Evolutionary conservation across 352 stramenopile genomes (phyloP).

Genomic region (Globisporangium lucens): DNA sequence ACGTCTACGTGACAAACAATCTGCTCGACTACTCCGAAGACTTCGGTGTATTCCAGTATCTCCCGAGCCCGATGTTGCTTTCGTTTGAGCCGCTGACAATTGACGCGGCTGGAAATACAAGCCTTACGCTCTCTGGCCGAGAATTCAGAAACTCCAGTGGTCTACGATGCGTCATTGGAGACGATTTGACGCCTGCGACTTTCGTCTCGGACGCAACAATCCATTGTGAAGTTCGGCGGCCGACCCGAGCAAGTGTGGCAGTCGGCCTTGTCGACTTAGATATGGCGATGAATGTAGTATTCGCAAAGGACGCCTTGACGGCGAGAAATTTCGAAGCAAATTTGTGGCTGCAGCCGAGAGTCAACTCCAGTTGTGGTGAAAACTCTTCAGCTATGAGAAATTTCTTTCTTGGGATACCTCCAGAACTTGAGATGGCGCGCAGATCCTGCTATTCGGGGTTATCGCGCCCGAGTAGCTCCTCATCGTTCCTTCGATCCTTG

Average conservation of each 20-base stretch:
- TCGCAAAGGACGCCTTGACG: neutral
- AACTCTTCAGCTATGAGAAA: neutral
- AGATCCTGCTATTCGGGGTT: neutral
- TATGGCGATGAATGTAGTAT: slow-evolving; percentile 9
- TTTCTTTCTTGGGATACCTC: neutral
- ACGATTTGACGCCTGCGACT: slow-evolving; percentile 19
- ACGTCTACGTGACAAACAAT: slow-evolving; percentile 54
- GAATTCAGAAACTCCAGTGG: slow-evolving; percentile 39
- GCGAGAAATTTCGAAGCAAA: neutral
- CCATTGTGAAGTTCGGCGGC: slow-evolving; percentile 16
- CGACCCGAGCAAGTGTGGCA: slow-evolving; percentile 16
- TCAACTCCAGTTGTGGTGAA: neutral
- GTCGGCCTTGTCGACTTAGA: slow-evolving; percentile 36
- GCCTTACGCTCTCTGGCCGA: slow-evolving; percentile 21
- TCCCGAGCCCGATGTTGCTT: slow-evolving; percentile 31
- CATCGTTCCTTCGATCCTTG: slow-evolving; percentile 17
- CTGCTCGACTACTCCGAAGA: slow-evolving; percentile 45
- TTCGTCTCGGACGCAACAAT: slow-evolving; percentile 30
- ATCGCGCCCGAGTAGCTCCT: neutral
- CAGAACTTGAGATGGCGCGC: neutral
- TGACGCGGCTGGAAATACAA: slow-evolving; percentile 2
- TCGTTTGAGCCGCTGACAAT: slow-evolving; percentile 26
- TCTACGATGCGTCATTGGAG: slow-evolving; percentile 33
- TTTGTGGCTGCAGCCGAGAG: neutral
- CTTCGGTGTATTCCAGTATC: slow-evolving; percentile 32